A percentile compares a stretch with the other conserved stretches of the same genome.
Evolutionary conservation across 257 asterid species (phyloP).

Genomic region (Solanum ossicruentum): DNA sequence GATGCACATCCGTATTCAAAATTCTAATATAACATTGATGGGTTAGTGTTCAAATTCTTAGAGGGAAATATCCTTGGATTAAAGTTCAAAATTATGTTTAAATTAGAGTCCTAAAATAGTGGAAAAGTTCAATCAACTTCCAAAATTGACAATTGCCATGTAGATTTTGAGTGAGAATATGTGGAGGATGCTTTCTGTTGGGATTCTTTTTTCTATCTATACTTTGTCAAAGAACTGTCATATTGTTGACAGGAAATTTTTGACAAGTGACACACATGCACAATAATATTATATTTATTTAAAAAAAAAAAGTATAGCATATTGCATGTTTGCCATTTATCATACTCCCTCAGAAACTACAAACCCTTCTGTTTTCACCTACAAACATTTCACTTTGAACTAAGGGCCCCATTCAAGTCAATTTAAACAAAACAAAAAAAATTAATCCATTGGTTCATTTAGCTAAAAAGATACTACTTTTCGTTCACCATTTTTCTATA

Average conservation of each 20-base stretch:
- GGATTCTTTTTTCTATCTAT: background rate
- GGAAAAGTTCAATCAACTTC: background rate
- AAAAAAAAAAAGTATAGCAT: too few relatives aligned
- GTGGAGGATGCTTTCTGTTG: background rate
- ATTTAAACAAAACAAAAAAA: background rate
- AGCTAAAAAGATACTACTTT: background rate
- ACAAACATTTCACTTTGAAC: background rate
- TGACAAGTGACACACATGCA: background rate
- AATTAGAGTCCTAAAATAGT: background rate
- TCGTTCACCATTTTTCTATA: too few relatives aligned
- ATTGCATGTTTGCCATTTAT: background rate
- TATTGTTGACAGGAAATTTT: background rate
- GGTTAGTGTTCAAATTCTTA: background rate
- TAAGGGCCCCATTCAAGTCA: background rate
- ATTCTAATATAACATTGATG: too few relatives aligned
- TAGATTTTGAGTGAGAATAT: background rate
- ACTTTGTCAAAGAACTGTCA: background rate
- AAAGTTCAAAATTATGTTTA: background rate
- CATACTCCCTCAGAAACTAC: background rate
- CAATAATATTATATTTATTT: background rate
- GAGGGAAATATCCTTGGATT: background rate
- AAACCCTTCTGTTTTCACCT: background rate
- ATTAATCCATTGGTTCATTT: background rate
- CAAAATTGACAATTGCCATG: background rate
- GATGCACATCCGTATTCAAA: too few relatives aligned